These are phyloP conservation scores for Yarrowia sp. DNA, from an alignment of 805 yeast species.

Conservation along the genomic window DNA sequence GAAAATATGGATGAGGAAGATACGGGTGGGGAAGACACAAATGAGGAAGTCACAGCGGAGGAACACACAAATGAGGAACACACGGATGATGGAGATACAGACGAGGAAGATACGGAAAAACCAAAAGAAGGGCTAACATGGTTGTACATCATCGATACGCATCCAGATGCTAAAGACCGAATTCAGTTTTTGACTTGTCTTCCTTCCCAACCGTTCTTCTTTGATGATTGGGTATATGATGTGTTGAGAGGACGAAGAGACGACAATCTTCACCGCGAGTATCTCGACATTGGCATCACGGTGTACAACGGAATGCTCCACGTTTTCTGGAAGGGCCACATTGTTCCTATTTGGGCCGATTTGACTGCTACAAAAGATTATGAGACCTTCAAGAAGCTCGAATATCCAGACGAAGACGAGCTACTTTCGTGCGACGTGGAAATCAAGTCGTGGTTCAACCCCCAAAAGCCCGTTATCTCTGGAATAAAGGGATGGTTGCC, in stretches of 20 bases:
- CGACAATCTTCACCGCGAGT: background rate
- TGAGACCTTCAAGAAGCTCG: background rate
- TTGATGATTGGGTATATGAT: background rate
- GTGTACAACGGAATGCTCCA: background rate
- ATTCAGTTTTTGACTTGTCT: background rate
- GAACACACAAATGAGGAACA: too few relatives aligned
- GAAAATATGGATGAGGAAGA: too few relatives aligned
- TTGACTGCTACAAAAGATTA: background rate
- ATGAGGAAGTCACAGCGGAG: background rate
- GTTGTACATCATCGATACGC: background rate
- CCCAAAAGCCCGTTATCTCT: background rate
- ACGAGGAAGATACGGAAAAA: background rate
- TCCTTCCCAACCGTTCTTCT: background rate
- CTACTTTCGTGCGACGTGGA: background rate
- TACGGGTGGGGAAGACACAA: too few relatives aligned
- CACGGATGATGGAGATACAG: background rate
- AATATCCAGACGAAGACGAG: background rate
- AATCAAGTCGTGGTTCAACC: background rate
- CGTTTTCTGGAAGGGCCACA: background rate
- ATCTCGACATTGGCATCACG: background rate
- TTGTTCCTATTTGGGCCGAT: background rate
- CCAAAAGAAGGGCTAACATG: background rate
- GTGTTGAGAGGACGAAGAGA: background rate
- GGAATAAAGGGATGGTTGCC: background rate
- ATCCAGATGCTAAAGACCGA: background rate